Base-by-base conservation (phyloP, 78 protist genomes). In the Dictyostelium intermedium region DNA sequence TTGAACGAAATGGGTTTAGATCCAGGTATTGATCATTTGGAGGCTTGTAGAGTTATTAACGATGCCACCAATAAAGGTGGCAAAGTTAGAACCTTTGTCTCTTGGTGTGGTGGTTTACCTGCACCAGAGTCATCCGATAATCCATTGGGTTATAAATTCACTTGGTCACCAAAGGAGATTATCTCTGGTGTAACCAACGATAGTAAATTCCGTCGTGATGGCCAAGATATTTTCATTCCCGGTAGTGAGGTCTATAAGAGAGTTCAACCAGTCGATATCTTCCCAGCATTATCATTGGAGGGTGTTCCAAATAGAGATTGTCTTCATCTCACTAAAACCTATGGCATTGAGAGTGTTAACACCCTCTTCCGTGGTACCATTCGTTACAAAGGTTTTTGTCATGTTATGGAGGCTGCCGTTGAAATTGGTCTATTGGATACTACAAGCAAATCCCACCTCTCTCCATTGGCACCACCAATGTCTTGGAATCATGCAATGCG, bases 21-120 rank as follows among this genome's bases (percentile, higher is more conserved):
- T 43, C 98, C 98, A 70, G 98, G 98, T 39, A 85, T 93, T 41
- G 98, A 97, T 74, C 98, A 97, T 91, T 82, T 95, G 25, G 95
- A 94, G 47, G 96, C 97, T 23, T 27, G 66, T 13, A 56, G 91
- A 60, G 98, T 96, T 4, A 84, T 96, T 53, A 80, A 91, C 16
- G 83, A 87, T 5, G 85, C 63, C 20, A 11, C 66, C 11, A 60
- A 23, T 30, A 60, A 45, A 18, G 96, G 96, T 66, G 97, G 97
- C 16, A 89, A 27, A 35, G 85, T 98, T 61, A 77, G 92, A 50
- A 74, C 93, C 18, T 97, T 97, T 85, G 91, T 91, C 1, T 96
- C 96, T 18, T 93, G 87, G 95, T 96, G 97, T 82, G 99, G 99
- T 72, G 99, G 98, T 25, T 87, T 98, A 1, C 98, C 98, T 2